phyloP scores from a whole-genome alignment of 1,284 basidiomycete species.

The Laetiporus sulphureus region DNA sequence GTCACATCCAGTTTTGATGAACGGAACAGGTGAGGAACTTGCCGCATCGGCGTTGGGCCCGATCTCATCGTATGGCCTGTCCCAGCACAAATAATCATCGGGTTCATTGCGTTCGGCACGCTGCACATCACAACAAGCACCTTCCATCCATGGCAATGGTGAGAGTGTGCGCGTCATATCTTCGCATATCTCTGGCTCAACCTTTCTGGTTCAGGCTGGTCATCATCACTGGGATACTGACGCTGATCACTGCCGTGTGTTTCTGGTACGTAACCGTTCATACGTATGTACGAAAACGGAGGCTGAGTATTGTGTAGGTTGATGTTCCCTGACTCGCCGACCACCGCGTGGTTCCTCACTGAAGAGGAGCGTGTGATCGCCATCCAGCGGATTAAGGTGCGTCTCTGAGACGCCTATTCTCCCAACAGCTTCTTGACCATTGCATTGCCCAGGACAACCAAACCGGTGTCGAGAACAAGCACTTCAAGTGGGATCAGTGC shows the following conservation, averaged over 20 bases:
- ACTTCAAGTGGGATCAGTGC: constrained; percentile 35
- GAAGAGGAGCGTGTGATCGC: constrained; percentile 53
- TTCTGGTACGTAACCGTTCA: constrained; percentile 55
- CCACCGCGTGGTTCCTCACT: constrained; percentile 66
- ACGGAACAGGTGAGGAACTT: constrained; percentile 15
- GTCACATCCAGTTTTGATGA: no score
- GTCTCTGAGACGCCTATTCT: constrained; percentile 1
- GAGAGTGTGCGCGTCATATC: neutral
- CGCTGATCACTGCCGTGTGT: constrained; percentile 42
- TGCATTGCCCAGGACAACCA: constrained; percentile 28
- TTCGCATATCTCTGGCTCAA: neutral
- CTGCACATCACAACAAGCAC: constrained; percentile 49
- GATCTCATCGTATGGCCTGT: neutral
- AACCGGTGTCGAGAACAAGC: constrained; percentile 34
- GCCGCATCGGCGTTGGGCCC: neutral
- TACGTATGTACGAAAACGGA: no score
- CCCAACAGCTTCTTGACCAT: neutral
- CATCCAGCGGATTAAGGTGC: constrained; percentile 58
- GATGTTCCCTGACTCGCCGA: constrained; percentile 65
- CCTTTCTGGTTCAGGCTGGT: constrained; percentile 38
- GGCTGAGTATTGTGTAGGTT: no score
- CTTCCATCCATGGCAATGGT: constrained; percentile 65
- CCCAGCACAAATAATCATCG: constrained; percentile 49
- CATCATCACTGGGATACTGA: constrained; percentile 63
- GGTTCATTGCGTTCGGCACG: constrained; percentile 64